phyloP scores from a whole-genome alignment of 768 basidiomycete genomes.

The Cystobasidiopsis lactophilus region DNA sequence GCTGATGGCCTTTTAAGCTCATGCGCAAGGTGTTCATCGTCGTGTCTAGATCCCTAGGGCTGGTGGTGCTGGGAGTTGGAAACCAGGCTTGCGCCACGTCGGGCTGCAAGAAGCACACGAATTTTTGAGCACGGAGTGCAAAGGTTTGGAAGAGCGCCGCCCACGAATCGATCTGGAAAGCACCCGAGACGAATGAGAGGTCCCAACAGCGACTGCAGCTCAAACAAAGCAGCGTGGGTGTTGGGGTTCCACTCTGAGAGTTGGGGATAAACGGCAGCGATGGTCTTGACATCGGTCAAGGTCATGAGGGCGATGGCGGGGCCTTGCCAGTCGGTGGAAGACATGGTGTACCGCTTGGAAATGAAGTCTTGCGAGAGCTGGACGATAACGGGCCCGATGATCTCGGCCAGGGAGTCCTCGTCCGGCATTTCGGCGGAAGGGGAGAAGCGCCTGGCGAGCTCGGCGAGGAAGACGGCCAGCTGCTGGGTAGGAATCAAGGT shows the following conservation, averaged over 20 bases:
- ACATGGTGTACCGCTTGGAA: background rate
- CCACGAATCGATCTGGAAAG: constrained; percentile 65
- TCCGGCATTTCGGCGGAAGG: constrained; percentile 25
- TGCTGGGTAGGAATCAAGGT: constrained; percentile 42
- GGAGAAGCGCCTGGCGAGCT: constrained; percentile 51
- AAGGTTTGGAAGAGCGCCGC: background rate
- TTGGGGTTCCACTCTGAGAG: constrained; percentile 5
- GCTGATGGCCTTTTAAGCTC: constrained; percentile 32
- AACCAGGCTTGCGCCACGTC: constrained; percentile 58
- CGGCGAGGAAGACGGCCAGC: constrained; percentile 57
- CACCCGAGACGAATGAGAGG: constrained; percentile 63
- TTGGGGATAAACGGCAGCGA: constrained; percentile 41
- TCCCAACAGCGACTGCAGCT: constrained; percentile 45
- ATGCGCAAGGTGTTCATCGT: constrained; percentile 67
- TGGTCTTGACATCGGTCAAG: constrained; percentile 55
- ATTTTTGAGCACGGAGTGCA: background rate
- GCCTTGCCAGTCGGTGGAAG: constrained; percentile 45
- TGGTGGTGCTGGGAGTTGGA: constrained; percentile 56
- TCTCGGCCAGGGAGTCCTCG: constrained; percentile 49
- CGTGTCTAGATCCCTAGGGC: constrained; percentile 51
- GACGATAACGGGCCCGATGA: constrained; percentile 57
- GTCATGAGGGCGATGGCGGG: constrained; percentile 59
- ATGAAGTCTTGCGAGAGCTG: constrained; percentile 22
- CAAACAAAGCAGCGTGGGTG: constrained; percentile 13
- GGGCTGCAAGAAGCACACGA: background rate